A percentile compares a stretch with the other conserved stretches of the same genome.
These are phyloP conservation scores for Chalciporus sp. DNA, from an alignment of 1,284 basidiomycete genomes.

Conservation along the genomic window DNA sequence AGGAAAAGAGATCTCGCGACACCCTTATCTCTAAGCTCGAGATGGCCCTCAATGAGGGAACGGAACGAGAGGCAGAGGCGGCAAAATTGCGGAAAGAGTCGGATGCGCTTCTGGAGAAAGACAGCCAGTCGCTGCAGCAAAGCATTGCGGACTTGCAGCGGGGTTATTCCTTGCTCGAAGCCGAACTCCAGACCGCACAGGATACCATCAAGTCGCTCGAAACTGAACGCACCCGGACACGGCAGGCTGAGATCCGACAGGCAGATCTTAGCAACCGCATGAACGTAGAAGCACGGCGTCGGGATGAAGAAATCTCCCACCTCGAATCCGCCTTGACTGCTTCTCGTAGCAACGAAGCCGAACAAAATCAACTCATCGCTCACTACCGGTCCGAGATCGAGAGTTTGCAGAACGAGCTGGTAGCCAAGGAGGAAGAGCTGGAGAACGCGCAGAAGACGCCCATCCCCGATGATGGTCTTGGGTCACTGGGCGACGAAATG, in stretches of 20 bases:
- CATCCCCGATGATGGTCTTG: constrained; percentile 35
- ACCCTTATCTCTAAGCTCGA: constrained; percentile 63
- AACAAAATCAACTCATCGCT: constrained; percentile 62
- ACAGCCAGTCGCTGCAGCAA: constrained; percentile 48
- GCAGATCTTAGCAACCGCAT: constrained; percentile 34
- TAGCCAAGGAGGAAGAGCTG: constrained; percentile 64
- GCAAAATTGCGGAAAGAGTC: constrained; percentile 47
- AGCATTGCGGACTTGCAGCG: constrained; percentile 60
- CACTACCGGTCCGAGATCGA: constrained; percentile 71
- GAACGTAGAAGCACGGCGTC: constrained; percentile 39
- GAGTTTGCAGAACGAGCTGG: constrained; percentile 57
- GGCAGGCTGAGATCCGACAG: constrained; percentile 54
- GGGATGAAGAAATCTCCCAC: constrained; percentile 51
- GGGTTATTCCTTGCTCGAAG: constrained; percentile 62
- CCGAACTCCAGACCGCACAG: constrained; percentile 57
- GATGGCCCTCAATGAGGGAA: constrained; percentile 52
- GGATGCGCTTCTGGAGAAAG: constrained; percentile 49
- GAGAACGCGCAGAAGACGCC: constrained; percentile 40
- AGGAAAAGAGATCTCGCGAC: constrained; percentile 56
- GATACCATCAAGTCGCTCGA: constrained; percentile 57
- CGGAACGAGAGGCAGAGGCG: constrained; percentile 48
- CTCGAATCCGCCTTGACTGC: constrained; percentile 34
- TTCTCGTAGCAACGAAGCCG: constrained; percentile 45
- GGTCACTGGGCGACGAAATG: constrained; percentile 69
- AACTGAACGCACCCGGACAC: constrained; percentile 55